phyloP scores from a whole-genome alignment of 768 basidiomycete genomes.

The Mrakia gelida region DNA sequence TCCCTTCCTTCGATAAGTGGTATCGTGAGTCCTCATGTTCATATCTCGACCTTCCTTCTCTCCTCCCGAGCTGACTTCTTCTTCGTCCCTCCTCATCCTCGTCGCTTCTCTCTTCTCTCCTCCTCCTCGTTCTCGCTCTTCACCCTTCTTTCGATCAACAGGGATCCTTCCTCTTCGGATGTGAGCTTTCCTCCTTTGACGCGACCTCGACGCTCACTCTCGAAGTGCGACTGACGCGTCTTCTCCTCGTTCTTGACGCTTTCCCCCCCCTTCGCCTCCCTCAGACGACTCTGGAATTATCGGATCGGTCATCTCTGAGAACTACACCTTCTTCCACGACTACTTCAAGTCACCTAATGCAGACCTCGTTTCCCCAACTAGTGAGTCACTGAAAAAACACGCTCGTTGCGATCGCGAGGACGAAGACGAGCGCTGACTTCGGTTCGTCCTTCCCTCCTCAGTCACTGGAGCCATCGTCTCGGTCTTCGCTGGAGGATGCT shows the following conservation, averaged over 20 bases:
- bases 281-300: constrained; percentile 19
- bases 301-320: neutral
- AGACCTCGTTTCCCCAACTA: neutral
- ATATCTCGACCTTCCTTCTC: too few relatives aligned
- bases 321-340: neutral
- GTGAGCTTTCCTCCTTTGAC: too few relatives aligned
- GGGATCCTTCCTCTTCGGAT: constrained; percentile 13
- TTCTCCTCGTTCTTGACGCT: too few relatives aligned
- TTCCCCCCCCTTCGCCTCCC: too few relatives aligned
- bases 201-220: too few relatives aligned
- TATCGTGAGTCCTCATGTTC: too few relatives aligned
- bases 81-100: too few relatives aligned
- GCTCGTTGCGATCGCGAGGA: neutral
- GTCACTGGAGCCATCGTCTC: neutral
- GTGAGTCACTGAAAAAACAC: neutral
- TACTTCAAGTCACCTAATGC: neutral
- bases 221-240: too few relatives aligned
- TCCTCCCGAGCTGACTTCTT: too few relatives aligned
- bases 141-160: neutral
- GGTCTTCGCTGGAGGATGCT: neutral
- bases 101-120: too few relatives aligned
- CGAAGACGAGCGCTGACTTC: neutral
- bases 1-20: too few relatives aligned
- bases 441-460: neutral
- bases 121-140: too few relatives aligned